These are phyloP conservation scores for Massarina eburnea DNA, from an alignment of 2,329 filamentous ascomycete genomes.

Conservation along the genomic window DNA sequence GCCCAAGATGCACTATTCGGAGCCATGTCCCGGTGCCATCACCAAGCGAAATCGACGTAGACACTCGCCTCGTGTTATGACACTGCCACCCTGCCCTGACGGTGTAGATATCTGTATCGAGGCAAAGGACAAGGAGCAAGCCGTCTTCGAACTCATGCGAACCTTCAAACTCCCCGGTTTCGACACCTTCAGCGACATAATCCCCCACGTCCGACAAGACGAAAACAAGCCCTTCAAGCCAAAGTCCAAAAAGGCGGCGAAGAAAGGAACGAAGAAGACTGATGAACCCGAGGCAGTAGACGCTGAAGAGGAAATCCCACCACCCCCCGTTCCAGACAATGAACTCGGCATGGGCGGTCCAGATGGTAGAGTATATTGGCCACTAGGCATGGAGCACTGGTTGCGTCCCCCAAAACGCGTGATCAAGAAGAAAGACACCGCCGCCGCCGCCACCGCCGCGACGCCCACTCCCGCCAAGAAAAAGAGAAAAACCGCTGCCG, in stretches of 20 bases:
- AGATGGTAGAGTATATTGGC: constrained; percentile 85
- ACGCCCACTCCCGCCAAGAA: constrained; percentile 37
- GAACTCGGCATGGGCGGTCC: constrained; percentile 86
- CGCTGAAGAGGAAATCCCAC: constrained; percentile 41
- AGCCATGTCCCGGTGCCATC: constrained; percentile 73
- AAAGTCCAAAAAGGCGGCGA: constrained; percentile 44
- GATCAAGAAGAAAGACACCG: constrained; percentile 56
- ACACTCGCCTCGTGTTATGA: constrained; percentile 77
- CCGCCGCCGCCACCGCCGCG: constrained; percentile 25
- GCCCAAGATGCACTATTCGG: constrained; percentile 97
- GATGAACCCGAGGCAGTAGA: constrained; percentile 41
- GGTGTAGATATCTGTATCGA: constrained; percentile 99
- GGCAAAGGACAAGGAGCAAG: constrained; percentile 97
- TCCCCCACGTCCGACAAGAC: constrained; percentile 75
- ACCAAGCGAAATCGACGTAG: constrained; percentile 79
- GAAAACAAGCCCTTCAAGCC: constrained; percentile 61
- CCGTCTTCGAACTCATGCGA: constrained; percentile 91
- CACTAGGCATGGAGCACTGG: constrained; percentile 87
- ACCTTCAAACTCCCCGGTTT: constrained; percentile 82
- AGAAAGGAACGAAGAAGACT: constrained; percentile 50
- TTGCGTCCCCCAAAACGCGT: constrained; percentile 76
- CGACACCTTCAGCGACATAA: constrained; percentile 72
- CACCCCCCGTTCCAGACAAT: constrained; percentile 58
- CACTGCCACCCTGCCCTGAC: constrained; percentile 76
- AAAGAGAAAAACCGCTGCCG: constrained; percentile 29